These are phyloP conservation scores for Fusarium annulatum DNA, from an alignment of 2,329 filamentous ascomycete genomes.

Conservation along the genomic window DNA sequence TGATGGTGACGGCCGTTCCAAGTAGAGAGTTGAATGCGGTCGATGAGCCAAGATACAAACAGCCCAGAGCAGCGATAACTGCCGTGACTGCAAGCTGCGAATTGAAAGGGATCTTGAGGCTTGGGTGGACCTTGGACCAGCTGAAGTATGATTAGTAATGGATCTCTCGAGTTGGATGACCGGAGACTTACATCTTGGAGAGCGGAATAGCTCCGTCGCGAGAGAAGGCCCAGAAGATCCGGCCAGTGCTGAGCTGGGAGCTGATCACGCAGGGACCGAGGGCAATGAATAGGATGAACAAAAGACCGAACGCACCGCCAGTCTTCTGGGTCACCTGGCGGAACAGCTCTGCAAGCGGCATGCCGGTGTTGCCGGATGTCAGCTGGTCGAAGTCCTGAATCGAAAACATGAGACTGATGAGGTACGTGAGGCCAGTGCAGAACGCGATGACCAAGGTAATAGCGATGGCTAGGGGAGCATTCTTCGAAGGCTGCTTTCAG, in stretches of 20 bases:
- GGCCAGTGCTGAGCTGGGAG: constrained; percentile 7
- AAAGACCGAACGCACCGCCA: background rate
- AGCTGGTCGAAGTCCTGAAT: background rate
- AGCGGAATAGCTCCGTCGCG: background rate
- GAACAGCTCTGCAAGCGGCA: constrained; percentile 9
- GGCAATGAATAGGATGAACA: background rate
- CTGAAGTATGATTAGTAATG: accelerated
- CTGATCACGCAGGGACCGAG: constrained; percentile 1
- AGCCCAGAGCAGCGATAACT: background rate
- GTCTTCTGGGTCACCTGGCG: background rate
- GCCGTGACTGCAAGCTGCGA: background rate
- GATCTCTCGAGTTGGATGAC: too few species aligned
- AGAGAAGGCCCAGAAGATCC: constrained; percentile 12
- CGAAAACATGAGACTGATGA: constrained; percentile 4
- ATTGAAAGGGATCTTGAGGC: background rate
- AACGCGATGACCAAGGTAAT: constrained; percentile 1
- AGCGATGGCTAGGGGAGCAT: background rate
- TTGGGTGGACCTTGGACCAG: constrained; percentile 7
- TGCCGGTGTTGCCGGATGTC: accelerated
- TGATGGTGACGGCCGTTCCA: background rate
- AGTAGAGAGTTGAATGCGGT: constrained; percentile 14
- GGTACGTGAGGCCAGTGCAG: constrained; percentile 1
- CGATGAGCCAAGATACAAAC: constrained; percentile 2
- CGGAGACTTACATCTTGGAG: background rate
- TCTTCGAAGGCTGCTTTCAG: background rate